These are phyloP conservation scores for Amphibolis antarctica DNA, from an alignment of 106 monocot genomes.

Conservation along the genomic window DNA sequence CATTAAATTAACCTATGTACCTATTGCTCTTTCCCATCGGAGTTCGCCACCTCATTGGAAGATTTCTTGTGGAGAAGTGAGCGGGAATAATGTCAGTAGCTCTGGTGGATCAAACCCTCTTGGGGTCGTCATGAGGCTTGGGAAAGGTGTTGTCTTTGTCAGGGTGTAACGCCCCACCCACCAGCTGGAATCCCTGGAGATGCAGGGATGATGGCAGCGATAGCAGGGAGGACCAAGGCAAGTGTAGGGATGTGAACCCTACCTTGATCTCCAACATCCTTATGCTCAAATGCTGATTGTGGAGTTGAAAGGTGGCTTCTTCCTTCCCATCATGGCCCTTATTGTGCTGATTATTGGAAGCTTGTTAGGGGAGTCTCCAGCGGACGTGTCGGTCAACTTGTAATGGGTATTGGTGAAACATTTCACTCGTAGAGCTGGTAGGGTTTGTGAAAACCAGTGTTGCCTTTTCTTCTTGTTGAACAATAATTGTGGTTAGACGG, in stretches of 20 bases:
- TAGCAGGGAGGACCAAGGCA: conserved; percentile 68
- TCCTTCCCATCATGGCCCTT: conserved; percentile 23
- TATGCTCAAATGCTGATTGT: conserved; percentile 76
- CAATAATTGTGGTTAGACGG: no score
- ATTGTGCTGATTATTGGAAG: not conserved
- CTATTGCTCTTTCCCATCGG: no score
- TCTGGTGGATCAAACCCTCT: conserved; percentile 44
- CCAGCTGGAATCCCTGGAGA: no score
- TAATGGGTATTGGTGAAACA: no score
- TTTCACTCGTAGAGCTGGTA: no score
- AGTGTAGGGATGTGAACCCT: conserved; percentile 69
- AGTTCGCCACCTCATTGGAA: no score
- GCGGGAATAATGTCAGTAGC: conserved; percentile 80
- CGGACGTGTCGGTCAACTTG: conserved; percentile 79
- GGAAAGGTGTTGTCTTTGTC: conserved; percentile 39
- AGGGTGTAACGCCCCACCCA: no score
- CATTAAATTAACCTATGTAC: no score
- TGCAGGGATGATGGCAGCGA: conserved; percentile 60
- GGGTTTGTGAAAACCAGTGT: no score
- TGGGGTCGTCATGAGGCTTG: conserved; percentile 13
- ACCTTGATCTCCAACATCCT: conserved; percentile 61
- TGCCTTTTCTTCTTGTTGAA: no score
- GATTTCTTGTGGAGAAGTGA: conserved; percentile 17
- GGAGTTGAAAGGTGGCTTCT: conserved; percentile 84
- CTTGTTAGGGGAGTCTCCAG: conserved; percentile 6